These are phyloP conservation scores for Copromyces sp. DNA, from an alignment of 495 filamentous ascomycete species.

Conservation along the genomic window DNA sequence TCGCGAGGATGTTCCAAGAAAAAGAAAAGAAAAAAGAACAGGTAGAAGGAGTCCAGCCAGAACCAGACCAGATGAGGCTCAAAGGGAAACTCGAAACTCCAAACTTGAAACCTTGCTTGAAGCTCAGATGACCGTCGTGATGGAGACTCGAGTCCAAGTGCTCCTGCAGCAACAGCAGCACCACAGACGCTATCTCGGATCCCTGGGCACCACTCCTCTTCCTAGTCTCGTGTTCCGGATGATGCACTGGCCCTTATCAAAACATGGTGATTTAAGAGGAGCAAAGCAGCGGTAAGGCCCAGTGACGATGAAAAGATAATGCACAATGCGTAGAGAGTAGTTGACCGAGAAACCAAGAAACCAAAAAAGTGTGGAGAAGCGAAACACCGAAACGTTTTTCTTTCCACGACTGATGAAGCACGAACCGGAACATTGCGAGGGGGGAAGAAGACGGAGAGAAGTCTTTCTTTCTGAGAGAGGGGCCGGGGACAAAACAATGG, in stretches of 20 bases:
- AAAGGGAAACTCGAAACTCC: background rate
- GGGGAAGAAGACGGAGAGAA: background rate
- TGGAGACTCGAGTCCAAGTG: background rate
- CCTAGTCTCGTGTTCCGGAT: background rate
- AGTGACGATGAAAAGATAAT: conserved; percentile 16
- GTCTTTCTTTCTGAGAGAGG: background rate
- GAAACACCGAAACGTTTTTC: background rate
- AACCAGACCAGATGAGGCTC: background rate
- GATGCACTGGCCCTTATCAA: background rate
- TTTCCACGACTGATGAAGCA: background rate
- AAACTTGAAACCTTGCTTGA: background rate
- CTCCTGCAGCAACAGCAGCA: background rate
- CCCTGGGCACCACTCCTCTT: background rate
- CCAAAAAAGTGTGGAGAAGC: background rate
- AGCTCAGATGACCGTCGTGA: background rate
- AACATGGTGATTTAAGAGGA: background rate
- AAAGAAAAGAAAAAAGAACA: background rate
- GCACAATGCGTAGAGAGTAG: conserved; percentile 6
- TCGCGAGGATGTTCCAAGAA: background rate
- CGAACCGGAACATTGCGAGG: background rate
- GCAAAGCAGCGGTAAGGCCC: background rate
- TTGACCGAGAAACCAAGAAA: conserved; percentile 8
- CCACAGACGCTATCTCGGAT: background rate
- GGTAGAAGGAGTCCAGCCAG: background rate
- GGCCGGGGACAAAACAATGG: background rate